Conservation (phyloP, 2,329 filamentous ascomycete genomes). For the Dothideomycetes sp. region DNA sequence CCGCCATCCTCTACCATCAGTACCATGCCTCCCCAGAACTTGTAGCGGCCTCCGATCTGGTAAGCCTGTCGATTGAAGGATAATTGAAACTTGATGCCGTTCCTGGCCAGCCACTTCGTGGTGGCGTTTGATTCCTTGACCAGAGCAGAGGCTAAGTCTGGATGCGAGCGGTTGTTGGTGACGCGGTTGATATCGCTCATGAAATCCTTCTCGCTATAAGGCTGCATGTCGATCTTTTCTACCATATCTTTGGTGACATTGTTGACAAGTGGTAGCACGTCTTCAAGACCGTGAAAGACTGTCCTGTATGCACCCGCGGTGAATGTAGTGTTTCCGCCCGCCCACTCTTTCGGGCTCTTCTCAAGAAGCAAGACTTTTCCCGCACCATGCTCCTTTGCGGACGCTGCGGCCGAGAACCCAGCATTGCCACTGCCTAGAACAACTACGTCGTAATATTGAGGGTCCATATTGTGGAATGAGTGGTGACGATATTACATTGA, state of each 20-base stretch:
- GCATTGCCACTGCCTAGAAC: constrained; percentile 55
- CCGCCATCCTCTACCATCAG: constrained; percentile 49
- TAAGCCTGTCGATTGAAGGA: constrained; percentile 45
- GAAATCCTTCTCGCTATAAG: constrained; percentile 48
- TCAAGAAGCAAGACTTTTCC: constrained; percentile 45
- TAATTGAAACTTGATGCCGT: constrained; percentile 42
- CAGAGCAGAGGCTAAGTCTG: constrained; percentile 35
- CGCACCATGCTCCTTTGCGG: constrained; percentile 40
- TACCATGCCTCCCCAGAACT: constrained; percentile 58
- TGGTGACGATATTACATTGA: background rate
- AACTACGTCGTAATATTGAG: constrained; percentile 28
- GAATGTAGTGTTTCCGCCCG: constrained; percentile 54
- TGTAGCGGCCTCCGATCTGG: constrained; percentile 46
- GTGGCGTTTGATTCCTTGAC: constrained; percentile 26
- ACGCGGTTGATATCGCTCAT: constrained; percentile 44
- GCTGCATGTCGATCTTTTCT: constrained; percentile 43
- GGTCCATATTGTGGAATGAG: background rate
- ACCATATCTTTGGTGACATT: constrained; percentile 41
- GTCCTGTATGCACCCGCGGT: constrained; percentile 55
- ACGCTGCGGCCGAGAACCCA: constrained; percentile 49
- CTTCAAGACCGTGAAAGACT: constrained; percentile 41
- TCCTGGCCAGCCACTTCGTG: constrained; percentile 18
- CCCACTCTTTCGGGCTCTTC: constrained; percentile 47
- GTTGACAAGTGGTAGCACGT: constrained; percentile 51
- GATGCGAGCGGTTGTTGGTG: constrained; percentile 44